phyloP scores from a whole-genome alignment of 2,329 filamentous ascomycete species.

The Fusarium sp. region DNA sequence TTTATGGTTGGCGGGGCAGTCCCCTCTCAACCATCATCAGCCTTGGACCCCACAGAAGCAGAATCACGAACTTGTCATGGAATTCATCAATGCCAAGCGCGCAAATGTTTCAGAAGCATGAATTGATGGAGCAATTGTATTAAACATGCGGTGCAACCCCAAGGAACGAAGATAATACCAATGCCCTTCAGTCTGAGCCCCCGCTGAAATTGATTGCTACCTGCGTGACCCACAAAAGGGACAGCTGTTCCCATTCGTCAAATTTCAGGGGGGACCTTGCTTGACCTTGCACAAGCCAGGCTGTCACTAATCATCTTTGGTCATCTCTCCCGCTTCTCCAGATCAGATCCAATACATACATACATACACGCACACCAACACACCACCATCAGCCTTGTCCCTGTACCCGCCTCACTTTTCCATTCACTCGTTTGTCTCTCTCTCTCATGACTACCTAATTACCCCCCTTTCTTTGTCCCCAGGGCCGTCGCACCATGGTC shows the following conservation, averaged over 20 bases:
- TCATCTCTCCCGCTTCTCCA: background rate
- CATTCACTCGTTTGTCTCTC: background rate
- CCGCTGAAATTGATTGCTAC: background rate
- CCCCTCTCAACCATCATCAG: background rate
- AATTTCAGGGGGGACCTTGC: background rate
- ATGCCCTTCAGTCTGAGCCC: background rate
- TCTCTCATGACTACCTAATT: slow-evolving; percentile 19
- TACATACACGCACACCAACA: background rate
- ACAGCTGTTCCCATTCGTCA: slow-evolving; percentile 31
- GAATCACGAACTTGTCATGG: background rate
- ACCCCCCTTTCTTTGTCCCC: background rate
- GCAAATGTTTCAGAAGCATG: background rate
- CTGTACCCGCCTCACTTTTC: background rate
- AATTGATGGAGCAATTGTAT: background rate
- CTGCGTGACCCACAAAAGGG: slow-evolving; percentile 27
- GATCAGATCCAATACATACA: slow-evolving; percentile 14
- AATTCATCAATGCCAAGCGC: background rate
- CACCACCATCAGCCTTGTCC: slow-evolving; percentile 1
- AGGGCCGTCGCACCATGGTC: slow-evolving; percentile 30
- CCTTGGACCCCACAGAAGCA: background rate
- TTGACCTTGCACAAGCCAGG: slow-evolving; percentile 29
- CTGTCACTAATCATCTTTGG: slow-evolving; percentile 29
- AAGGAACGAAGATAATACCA: slow-evolving; percentile 5
- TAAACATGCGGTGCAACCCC: background rate
- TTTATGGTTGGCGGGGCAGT: background rate